These are phyloP conservation scores for Mollisia scopiformis DNA, from an alignment of 2,329 filamentous ascomycete genomes.

Conservation along the genomic window DNA sequence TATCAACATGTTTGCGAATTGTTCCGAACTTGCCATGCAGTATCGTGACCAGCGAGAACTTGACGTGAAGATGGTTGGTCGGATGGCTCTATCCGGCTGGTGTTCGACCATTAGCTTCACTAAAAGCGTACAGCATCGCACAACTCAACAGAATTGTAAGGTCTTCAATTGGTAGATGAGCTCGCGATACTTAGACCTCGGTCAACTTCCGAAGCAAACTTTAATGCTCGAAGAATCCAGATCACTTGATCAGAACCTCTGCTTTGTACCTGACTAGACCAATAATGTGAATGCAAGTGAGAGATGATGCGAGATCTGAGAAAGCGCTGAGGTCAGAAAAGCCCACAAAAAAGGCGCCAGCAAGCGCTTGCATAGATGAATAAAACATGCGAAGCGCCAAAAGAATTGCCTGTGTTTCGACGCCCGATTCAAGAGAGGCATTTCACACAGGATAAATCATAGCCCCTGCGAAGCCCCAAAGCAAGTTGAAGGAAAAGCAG, in stretches of 20 bases:
- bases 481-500: neutral
- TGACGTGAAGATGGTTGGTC: neutral
- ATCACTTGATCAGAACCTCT: neutral
- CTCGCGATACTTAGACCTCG: neutral
- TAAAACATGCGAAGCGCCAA: neutral
- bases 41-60: neutral
- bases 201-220: neutral
- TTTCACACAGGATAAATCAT: constrained; percentile 7
- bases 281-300: neutral
- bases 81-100: neutral
- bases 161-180: neutral
- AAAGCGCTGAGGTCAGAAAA: neutral
- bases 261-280: neutral
- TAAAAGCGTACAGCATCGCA: neutral
- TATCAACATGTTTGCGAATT: neutral
- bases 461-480: constrained; percentile 15
- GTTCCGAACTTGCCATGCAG: neutral
- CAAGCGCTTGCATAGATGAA: neutral
- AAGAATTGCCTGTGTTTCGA: constrained; percentile 10
- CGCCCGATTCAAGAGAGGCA: neutral
- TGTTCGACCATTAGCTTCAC: neutral
- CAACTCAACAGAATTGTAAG: neutral
- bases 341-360: neutral
- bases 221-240: neutral
- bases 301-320: neutral